Evolutionary conservation across 495 filamentous ascomycete species (phyloP), one percentile per base, ranked within the genome.

Genomic region (Aspergillus taichungensis): DNA sequence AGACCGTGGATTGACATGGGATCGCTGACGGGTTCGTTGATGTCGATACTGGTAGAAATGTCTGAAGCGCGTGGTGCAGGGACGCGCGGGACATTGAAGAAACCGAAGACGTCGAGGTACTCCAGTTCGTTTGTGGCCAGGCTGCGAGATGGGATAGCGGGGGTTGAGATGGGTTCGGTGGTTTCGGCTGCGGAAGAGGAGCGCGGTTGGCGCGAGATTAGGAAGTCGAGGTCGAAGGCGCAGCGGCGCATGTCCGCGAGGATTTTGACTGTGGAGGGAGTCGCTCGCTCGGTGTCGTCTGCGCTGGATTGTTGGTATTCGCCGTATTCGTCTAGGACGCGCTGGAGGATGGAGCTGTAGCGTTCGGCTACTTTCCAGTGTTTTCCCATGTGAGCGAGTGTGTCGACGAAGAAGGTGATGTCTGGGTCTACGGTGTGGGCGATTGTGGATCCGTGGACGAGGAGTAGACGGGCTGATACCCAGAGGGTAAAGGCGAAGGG

Each of bases 21-120:
- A 45, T 72, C 61, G 6, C 53, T 53, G 6, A 63, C 60, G 10
- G 62, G n/a, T 1, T 59, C 60, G 8, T 52, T 46, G 4, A 69
- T 66, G 14, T 64, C 60, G 7, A 69, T 42, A 34, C 55, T 48
- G 24, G 43, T 37, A 5, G 33, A 27, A 3, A 61, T 47, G 30
- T 64, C 65, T n/a, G 61, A 51, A 3, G 59, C 59, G 4, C 63
- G 53, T 1, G 61, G 38, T 7, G 57, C 49, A 9, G 85, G 82
- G 6, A 92, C 67, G 12, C 87, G 71, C 4, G 88, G 88, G 36
- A 92, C 77, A 62, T 94, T 94, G 71, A 94, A 95, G 66, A 90
- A 94, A 49, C 89, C 85, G 59, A 95, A 95, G 2, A 94, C 85
- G 56, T 95, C 87, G n/a, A 94, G 67, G 54, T 90, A 94, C 52